phyloP scores from a whole-genome alignment of 441 rosid genomes.

The California macrophylla region DNA sequence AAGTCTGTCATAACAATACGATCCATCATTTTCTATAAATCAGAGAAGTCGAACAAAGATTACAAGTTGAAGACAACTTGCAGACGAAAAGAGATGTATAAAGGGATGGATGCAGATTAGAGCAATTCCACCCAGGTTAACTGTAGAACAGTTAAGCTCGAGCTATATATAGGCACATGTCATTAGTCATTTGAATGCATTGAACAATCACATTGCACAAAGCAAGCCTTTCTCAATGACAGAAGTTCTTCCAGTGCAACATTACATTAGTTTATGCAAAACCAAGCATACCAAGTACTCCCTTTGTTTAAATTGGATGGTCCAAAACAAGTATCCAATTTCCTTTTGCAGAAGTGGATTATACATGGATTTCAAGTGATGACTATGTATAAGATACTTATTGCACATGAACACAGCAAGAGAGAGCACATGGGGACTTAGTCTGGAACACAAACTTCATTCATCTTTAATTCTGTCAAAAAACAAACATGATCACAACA shows the following conservation, averaged over 20 bases:
- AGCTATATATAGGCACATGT: no score
- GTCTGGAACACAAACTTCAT: background rate
- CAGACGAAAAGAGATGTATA: no score
- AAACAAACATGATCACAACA: background rate
- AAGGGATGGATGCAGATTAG: no score
- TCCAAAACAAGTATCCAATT: background rate
- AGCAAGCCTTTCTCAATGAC: background rate
- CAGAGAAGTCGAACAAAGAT: background rate
- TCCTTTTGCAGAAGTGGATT: background rate
- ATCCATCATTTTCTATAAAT: conserved; percentile 10
- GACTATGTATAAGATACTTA: background rate
- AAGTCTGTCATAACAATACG: conserved; percentile 37
- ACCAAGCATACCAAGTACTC: background rate
- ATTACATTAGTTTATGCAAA: background rate
- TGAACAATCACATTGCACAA: background rate
- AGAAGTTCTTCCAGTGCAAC: background rate
- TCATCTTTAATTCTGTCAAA: background rate
- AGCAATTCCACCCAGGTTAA: no score
- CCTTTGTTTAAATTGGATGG: no score
- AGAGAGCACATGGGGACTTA: background rate
- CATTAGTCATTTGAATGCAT: background rate
- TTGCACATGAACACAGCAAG: background rate
- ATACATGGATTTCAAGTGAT: background rate
- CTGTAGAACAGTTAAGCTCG: no score
- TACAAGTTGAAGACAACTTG: no score